Conservation (phyloP, 2,329 filamentous ascomycete genomes). For the Aspergillus awamori region DNA sequence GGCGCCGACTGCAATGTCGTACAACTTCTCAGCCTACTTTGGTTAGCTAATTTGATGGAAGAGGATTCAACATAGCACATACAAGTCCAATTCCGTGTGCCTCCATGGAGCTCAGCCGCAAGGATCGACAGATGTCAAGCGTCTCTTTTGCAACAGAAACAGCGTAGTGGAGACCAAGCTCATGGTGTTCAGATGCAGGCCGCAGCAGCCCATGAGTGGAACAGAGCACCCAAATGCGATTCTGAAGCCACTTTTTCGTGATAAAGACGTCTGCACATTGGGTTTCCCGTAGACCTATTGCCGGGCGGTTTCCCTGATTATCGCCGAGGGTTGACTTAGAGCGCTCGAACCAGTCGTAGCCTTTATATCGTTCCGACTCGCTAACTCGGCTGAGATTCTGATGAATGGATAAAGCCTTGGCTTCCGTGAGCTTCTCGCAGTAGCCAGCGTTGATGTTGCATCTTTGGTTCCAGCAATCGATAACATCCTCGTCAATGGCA, state of each 20-base stretch:
- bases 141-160: conserved; percentile 39
- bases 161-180: conserved; percentile 43
- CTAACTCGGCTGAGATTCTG: conserved; percentile 37
- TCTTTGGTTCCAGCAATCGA: conserved; percentile 48
- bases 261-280: conserved; percentile 48
- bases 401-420: conserved; percentile 55
- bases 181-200: conserved; percentile 38
- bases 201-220: conserved; percentile 44
- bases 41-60: conserved; percentile 6
- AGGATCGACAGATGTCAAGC: conserved; percentile 37
- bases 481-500: conserved; percentile 47
- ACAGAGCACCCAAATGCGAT: conserved; percentile 47
- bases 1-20: conserved; percentile 41
- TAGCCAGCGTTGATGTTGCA: conserved; percentile 65
- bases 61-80: conserved; percentile 16
- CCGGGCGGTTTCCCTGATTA: conserved; percentile 25
- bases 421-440: conserved; percentile 67
- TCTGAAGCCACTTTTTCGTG: conserved; percentile 49
- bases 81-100: conserved; percentile 46
- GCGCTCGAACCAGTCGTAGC: conserved; percentile 43
- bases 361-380: conserved; percentile 39
- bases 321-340: conserved; percentile 29
- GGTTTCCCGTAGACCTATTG: conserved; percentile 38
- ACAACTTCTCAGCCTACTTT: conserved; percentile 43
- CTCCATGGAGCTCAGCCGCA: conserved; percentile 45